A percentile compares a stretch with the other conserved stretches of the same genome.
These are phyloP conservation scores for Linnemannia elongata DNA, from an alignment of 192 early-diverging fungal species.

Conservation along the genomic window DNA sequence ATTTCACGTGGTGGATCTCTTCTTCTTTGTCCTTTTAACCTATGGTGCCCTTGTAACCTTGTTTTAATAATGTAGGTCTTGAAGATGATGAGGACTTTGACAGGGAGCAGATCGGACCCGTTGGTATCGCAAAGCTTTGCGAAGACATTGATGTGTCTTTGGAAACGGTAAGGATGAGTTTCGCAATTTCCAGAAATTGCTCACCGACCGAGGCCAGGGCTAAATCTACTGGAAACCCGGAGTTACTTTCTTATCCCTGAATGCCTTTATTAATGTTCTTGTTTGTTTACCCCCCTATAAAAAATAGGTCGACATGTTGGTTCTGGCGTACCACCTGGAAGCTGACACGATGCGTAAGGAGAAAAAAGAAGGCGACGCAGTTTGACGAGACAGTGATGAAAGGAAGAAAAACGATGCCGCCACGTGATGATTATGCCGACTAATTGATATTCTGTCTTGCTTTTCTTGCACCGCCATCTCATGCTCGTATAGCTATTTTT, in stretches of 20 bases:
- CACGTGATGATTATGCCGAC: not conserved
- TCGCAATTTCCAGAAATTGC: constrained; percentile 12
- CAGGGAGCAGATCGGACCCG: constrained; percentile 43
- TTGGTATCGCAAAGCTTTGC: constrained; percentile 46
- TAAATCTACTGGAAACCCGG: not conserved
- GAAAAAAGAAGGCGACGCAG: not conserved
- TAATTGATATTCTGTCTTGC: not conserved
- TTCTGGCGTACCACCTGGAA: constrained; percentile 46
- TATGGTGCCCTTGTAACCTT: not conserved
- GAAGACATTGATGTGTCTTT: constrained; percentile 49
- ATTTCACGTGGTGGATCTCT: not conserved
- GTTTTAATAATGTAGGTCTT: constrained; percentile 11
- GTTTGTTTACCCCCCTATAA: not conserved
- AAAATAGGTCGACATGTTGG: constrained; percentile 52
- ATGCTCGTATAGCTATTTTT: constrained; percentile 56
- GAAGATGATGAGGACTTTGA: constrained; percentile 51
- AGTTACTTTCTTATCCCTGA: not conserved
- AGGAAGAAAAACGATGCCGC: not conserved
- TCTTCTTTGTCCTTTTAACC: not conserved
- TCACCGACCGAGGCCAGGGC: not conserved
- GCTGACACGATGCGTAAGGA: constrained; percentile 57
- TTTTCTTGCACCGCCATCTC: not conserved
- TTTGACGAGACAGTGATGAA: not conserved
- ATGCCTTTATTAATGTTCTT: not conserved
- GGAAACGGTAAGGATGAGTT: constrained; percentile 30